phyloP scores from a whole-genome alignment of 1,139 yeast species.

The Spencermartinsiella ligniputridi region DNA sequence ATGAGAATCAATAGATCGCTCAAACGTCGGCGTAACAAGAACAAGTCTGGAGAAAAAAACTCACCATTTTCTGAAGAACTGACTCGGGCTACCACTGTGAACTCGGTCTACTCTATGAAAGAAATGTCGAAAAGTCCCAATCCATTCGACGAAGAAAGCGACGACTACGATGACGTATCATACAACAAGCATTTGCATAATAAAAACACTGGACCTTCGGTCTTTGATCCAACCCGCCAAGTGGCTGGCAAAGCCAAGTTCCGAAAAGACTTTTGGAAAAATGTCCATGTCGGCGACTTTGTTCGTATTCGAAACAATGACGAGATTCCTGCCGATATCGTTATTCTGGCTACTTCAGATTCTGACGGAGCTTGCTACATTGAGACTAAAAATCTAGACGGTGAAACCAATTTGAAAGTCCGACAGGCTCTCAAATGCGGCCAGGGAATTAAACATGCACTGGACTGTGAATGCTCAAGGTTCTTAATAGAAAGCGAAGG shows the following conservation, averaged over 20 bases:
- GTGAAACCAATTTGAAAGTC: conserved; percentile 88
- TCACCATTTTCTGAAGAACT: conserved; percentile 16
- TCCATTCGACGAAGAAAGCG: conserved; percentile 8
- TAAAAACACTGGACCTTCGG: conserved; percentile 14
- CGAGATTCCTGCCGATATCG: conserved; percentile 89
- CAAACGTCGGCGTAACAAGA: conserved; percentile 10
- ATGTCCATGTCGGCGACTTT: conserved; percentile 82
- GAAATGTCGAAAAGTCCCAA: conserved; percentile 9
- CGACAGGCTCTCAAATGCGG: conserved; percentile 74
- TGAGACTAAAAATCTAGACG: conserved; percentile 93
- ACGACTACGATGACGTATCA: background rate
- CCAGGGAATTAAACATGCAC: conserved; percentile 55
- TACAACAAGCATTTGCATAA: conserved; percentile 1
- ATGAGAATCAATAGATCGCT: conserved; percentile 24
- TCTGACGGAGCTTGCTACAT: conserved; percentile 86
- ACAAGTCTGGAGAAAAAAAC: conserved; percentile 7
- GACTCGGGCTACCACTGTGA: conserved; percentile 21
- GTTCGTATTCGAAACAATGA: conserved; percentile 81
- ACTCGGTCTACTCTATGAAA: conserved; percentile 19
- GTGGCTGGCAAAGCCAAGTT: conserved; percentile 45
- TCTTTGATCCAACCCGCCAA: conserved; percentile 33
- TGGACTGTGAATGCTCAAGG: conserved; percentile 67
- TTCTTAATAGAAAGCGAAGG: conserved; percentile 90
- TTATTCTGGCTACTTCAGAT: conserved; percentile 77
- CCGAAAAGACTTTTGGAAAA: conserved; percentile 79